phyloP scores from a whole-genome alignment of 2,329 filamentous ascomycete genomes.

The Venturiaceae sp. region DNA sequence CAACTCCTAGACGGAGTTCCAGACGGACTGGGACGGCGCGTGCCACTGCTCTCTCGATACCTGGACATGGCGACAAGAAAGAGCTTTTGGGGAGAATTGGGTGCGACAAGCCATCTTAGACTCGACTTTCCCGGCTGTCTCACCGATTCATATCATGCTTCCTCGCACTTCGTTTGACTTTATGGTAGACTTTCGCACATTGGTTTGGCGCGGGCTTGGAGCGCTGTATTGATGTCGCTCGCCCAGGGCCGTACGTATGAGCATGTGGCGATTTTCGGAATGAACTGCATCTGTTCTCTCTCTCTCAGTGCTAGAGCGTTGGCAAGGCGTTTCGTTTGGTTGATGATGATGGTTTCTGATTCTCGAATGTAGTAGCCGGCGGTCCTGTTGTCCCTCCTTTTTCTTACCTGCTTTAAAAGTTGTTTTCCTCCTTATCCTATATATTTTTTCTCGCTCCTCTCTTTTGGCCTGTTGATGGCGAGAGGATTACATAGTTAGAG shows the following conservation, averaged over 20 bases:
- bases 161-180: background rate
- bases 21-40: constrained; percentile 26
- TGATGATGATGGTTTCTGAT: background rate
- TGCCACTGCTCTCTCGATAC: constrained; percentile 48
- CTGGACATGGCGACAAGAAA: constrained; percentile 66
- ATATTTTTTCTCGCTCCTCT: background rate
- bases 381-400: background rate
- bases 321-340: background rate
- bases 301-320: background rate
- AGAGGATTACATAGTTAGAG: background rate
- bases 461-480: background rate
- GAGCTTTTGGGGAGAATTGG: constrained; percentile 74
- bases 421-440: background rate
- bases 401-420: background rate
- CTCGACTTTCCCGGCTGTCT: background rate
- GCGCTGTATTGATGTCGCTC: background rate
- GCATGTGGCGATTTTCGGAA: no score
- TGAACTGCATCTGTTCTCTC: no score
- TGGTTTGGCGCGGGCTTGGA: background rate
- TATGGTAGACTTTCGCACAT: background rate
- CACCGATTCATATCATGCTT: background rate
- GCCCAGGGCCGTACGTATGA: background rate
- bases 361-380: background rate
- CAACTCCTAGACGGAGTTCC: constrained; percentile 16
- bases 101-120: constrained; percentile 55